These are phyloP conservation scores for Suhomyces canberraensis DNA, from an alignment of 805 yeast genomes.

Conservation along the genomic window DNA sequence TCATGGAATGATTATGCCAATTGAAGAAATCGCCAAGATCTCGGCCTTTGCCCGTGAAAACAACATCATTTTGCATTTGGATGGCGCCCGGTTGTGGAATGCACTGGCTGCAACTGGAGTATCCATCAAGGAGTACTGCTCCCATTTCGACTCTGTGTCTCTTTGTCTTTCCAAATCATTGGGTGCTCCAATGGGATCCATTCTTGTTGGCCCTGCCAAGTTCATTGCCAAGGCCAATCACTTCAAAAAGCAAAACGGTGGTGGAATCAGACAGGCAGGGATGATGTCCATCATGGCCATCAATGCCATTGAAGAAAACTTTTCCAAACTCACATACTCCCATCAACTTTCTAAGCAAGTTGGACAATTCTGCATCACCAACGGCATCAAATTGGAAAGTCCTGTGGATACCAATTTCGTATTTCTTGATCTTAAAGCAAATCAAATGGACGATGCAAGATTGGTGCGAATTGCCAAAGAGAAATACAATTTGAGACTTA, in stretches of 20 bases:
- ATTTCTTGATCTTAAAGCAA: slow-evolving; percentile 57
- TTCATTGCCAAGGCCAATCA: slow-evolving; percentile 73
- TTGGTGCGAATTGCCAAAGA: slow-evolving; percentile 49
- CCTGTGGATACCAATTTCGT: slow-evolving; percentile 87
- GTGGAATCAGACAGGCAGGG: slow-evolving; percentile 90
- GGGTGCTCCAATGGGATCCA: slow-evolving; percentile 93
- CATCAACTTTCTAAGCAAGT: slow-evolving; percentile 53
- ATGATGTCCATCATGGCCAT: slow-evolving; percentile 76
- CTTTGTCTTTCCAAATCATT: slow-evolving; percentile 84
- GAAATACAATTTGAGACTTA: slow-evolving; percentile 58
- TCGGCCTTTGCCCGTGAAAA: slow-evolving; percentile 63
- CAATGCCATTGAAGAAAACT: slow-evolving; percentile 72
- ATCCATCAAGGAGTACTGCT: slow-evolving; percentile 66
- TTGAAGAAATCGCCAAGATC: slow-evolving; percentile 72
- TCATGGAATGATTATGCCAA: slow-evolving; percentile 78
- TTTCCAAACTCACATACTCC: slow-evolving; percentile 49
- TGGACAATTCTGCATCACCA: slow-evolving; percentile 48
- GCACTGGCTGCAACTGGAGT: slow-evolving; percentile 77
- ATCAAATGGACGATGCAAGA: slow-evolving; percentile 54
- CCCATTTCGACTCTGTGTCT: slow-evolving; percentile 82
- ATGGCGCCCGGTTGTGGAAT: slow-evolving; percentile 95
- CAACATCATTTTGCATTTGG: slow-evolving; percentile 69
- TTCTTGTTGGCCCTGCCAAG: slow-evolving; percentile 63
- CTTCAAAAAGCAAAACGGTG: slow-evolving; percentile 89
- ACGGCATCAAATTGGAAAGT: slow-evolving; percentile 58